These are phyloP conservation scores for Phoma sp. DNA, from an alignment of 2,329 filamentous ascomycete species.

Conservation along the genomic window DNA sequence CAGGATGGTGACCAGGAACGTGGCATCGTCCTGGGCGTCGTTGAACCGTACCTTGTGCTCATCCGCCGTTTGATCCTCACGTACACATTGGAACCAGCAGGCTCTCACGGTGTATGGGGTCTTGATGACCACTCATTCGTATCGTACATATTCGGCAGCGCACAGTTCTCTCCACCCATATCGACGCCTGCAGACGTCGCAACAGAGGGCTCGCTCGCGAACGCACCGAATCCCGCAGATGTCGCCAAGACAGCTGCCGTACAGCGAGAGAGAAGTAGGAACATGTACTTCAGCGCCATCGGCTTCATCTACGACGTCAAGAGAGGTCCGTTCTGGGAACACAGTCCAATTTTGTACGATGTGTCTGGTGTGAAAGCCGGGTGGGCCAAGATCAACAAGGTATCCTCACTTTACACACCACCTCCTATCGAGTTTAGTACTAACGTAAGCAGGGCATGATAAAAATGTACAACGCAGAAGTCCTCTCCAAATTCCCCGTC, in stretches of 20 bases:
- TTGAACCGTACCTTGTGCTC: constrained; percentile 86
- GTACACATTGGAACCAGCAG: constrained; percentile 93
- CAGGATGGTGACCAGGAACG: constrained; percentile 69
- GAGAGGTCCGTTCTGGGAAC: constrained; percentile 90
- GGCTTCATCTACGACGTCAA: constrained; percentile 99
- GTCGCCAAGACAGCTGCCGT: constrained; percentile 60
- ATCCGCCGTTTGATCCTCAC: constrained; percentile 83
- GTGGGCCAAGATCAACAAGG: constrained; percentile 96
- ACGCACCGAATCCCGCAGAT: constrained; percentile 72
- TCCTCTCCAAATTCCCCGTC: constrained; percentile 94
- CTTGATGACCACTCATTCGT: constrained; percentile 97
- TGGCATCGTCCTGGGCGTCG: constrained; percentile 78
- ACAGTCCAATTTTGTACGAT: constrained; percentile 93
- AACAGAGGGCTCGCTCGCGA: constrained; percentile 76
- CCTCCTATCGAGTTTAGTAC: too few species aligned
- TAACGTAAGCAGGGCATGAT: constrained; percentile 92
- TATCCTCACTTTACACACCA: too few species aligned
- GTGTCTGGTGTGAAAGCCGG: constrained; percentile 85
- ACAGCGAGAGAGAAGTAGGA: constrained; percentile 50
- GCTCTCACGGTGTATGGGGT: constrained; percentile 97
- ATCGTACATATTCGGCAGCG: constrained; percentile 93
- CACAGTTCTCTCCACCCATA: constrained; percentile 83
- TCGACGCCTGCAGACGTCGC: constrained; percentile 64
- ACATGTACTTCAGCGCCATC: constrained; percentile 91
- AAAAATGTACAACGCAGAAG: constrained; percentile 99